phyloP scores from a whole-genome alignment of 768 basidiomycete species.

The Pleurotus citrinopileatus region DNA sequence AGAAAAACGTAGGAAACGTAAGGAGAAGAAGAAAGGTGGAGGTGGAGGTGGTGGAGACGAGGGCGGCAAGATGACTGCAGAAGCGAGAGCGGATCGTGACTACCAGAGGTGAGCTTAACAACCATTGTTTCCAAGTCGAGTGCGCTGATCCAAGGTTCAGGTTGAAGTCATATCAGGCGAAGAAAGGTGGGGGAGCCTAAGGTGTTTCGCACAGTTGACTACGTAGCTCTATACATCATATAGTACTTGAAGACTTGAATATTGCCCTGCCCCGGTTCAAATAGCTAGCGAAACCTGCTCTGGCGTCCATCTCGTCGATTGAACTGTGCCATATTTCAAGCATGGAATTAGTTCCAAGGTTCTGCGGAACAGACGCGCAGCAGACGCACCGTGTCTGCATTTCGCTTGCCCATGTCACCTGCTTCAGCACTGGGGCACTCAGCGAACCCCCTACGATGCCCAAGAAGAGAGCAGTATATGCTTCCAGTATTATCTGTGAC shows the following conservation, averaged over 20 bases:
- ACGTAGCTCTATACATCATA: neutral
- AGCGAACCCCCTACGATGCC: constrained; percentile 75
- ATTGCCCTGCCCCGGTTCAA: constrained; percentile 55
- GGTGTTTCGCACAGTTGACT: too few relatives aligned
- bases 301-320: constrained; percentile 76
- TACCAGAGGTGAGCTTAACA: constrained; percentile 57
- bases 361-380: too few relatives aligned
- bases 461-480: constrained; percentile 57
- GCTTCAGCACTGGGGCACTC: constrained; percentile 65
- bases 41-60: constrained; percentile 37
- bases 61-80: constrained; percentile 32
- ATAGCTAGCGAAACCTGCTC: constrained; percentile 60
- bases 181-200: neutral
- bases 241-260: constrained; percentile 21
- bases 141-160: too few relatives aligned
- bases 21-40: constrained; percentile 66
- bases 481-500: constrained; percentile 68
- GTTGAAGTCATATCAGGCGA: constrained; percentile 32
- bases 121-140: too few relatives aligned
- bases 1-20: constrained; percentile 69
- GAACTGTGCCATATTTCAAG: constrained; percentile 49
- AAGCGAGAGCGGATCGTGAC: constrained; percentile 52
- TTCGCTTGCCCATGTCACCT: constrained; percentile 88
- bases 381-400: constrained; percentile 79
- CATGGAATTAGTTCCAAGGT: too few relatives aligned